Percentiles rank a stretch among this genome's conserved stretches.
Evolutionary conservation across 805 yeast genomes (phyloP).

Genomic region (Hanseniaspora hatyaiensis): DNA sequence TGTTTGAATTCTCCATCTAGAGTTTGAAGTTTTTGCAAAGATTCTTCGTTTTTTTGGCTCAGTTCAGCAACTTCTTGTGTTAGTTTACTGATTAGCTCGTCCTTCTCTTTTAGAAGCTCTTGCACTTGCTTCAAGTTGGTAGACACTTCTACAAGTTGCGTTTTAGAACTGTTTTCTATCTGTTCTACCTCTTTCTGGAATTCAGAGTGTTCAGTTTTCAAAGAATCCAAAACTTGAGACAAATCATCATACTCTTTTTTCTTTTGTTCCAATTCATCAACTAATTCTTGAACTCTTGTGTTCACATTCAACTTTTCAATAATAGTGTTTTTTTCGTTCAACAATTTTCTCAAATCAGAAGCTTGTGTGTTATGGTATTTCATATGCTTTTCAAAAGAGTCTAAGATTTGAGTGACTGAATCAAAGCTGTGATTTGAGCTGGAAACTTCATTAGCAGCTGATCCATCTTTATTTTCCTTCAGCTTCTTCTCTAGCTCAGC

Average conservation of each 20-base stretch:
- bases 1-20: conserved; percentile 21
- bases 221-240: neutral
- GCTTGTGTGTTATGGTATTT: conserved; percentile 12
- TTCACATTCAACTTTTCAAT: conserved; percentile 17
- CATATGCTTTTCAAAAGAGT: conserved; percentile 12
- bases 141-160: neutral
- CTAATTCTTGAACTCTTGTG: conserved; percentile 6
- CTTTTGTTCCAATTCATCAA: conserved; percentile 9
- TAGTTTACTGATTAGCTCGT: neutral
- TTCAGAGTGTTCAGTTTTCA: no score
- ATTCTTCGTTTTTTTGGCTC: conserved; percentile 24
- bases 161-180: neutral
- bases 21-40: conserved; percentile 17
- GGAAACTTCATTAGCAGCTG: neutral
- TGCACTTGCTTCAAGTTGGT: neutral
- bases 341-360: conserved; percentile 3
- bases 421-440: neutral
- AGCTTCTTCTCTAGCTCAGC: conserved; percentile 7
- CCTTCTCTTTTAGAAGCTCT: neutral
- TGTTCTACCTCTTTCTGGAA: neutral
- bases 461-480: neutral
- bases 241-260: conserved; percentile 10
- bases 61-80: conserved; percentile 17
- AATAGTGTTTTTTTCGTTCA: conserved; percentile 16
- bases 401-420: conserved; percentile 1